Percentiles rank a stretch among this genome's conserved stretches.
Evolutionary conservation across 306 rosid genomes (phyloP).

Genomic region (Casuarina glauca): DNA sequence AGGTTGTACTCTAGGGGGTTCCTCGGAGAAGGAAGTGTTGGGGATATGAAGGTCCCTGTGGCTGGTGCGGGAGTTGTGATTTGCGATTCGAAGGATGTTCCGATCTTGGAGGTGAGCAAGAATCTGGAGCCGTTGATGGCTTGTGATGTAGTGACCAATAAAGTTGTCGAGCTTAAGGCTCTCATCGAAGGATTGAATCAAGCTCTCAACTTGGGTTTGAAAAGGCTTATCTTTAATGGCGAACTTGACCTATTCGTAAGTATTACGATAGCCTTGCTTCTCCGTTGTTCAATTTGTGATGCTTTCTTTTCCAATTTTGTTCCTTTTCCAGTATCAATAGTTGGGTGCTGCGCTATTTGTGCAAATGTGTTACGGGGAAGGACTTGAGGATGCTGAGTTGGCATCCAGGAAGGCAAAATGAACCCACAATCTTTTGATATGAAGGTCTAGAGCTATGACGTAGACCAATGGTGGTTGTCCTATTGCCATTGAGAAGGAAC

Average conservation of each 20-base stretch:
- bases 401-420: no score
- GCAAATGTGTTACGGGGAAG: background rate
- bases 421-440: no score
- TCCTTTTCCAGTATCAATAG: background rate
- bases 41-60: conserved; percentile 33
- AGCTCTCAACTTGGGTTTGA: conserved; percentile 38
- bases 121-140: conserved; percentile 35
- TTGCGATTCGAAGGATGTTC: conserved; percentile 33
- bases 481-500: no score
- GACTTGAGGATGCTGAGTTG: no score
- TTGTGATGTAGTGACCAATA: conserved; percentile 14
- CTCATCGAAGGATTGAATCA: conserved; percentile 42
- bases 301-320: no score
- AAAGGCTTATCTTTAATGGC: conserved; percentile 2
- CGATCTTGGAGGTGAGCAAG: conserved; percentile 38
- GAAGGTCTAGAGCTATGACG: no score
- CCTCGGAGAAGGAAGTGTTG: conserved; percentile 42
- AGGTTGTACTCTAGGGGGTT: conserved; percentile 51
- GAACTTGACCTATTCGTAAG: no score
- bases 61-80: conserved; percentile 44
- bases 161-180: conserved; percentile 42
- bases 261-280: background rate
- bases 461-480: no score
- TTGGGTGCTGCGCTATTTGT: background rate
- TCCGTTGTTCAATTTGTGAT: background rate